These are phyloP conservation scores for Chytriomyces sp. DNA, from an alignment of 192 early-diverging fungal species.

Conservation along the genomic window DNA sequence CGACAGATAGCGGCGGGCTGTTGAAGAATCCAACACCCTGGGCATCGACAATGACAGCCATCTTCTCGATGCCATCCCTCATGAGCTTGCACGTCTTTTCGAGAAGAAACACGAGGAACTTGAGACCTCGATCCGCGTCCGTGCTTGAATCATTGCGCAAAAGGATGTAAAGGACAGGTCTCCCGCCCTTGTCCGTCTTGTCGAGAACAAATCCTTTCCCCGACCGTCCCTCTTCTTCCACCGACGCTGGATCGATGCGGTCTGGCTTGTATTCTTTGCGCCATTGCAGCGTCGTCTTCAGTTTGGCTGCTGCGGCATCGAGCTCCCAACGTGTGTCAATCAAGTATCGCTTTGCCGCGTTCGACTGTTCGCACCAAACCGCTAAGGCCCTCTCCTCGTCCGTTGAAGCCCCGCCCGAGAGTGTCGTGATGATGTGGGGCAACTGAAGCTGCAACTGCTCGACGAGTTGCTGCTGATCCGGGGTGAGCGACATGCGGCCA, in stretches of 20 bases:
- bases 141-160: conserved; percentile 77
- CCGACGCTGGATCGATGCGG: conserved; percentile 63
- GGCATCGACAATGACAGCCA: conserved; percentile 89
- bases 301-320: conserved; percentile 54
- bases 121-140: conserved; percentile 68
- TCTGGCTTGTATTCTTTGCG: conserved; percentile 71
- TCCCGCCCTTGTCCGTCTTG: too few species aligned
- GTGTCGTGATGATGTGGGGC: neutral
- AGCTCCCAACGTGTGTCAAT: conserved; percentile 72
- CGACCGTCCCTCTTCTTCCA: too few species aligned
- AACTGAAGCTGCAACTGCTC: neutral
- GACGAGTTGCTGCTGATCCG: neutral
- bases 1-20: conserved; percentile 50
- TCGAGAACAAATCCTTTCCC: too few species aligned
- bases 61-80: conserved; percentile 10
- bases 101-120: conserved; percentile 79
- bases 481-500: neutral
- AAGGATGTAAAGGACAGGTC: too few species aligned
- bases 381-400: neutral
- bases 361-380: conserved; percentile 43
- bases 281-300: conserved; percentile 80
- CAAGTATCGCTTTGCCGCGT: conserved; percentile 69
- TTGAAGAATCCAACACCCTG: conserved; percentile 73
- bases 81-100: conserved; percentile 65
- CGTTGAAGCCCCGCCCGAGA: neutral